Conservation (phyloP, 2,329 filamentous ascomycete genomes). For the Aspergillus niger region DNA sequence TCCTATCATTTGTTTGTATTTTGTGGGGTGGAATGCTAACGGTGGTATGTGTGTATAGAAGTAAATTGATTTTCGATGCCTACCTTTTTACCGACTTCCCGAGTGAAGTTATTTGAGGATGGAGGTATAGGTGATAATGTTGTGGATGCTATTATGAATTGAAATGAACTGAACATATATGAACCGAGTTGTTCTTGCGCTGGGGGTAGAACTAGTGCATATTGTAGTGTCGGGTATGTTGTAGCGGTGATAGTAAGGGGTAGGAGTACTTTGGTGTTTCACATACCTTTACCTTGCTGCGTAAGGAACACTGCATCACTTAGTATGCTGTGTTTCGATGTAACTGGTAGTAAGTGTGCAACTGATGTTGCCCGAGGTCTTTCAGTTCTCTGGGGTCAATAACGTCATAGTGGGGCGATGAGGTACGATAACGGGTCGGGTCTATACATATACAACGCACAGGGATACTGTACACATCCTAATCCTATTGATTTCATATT, state of each 20-base stretch:
- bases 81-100: too few relatives aligned
- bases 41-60: background rate
- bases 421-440: slow-evolving; percentile 2
- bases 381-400: background rate
- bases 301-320: too few relatives aligned
- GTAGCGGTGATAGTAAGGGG: too few relatives aligned
- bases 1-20: background rate
- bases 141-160: slow-evolving; percentile 5
- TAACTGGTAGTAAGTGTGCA: background rate
- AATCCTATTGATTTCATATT: background rate
- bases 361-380: background rate
- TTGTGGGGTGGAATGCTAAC: slow-evolving; percentile 9
- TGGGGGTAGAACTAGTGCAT: background rate
- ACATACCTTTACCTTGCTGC: too few relatives aligned
- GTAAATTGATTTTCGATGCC: background rate
- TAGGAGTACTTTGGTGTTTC: too few relatives aligned
- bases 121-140: background rate
- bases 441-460: background rate
- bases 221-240: background rate
- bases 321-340: background rate
- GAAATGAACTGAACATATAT: background rate
- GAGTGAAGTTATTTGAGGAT: background rate
- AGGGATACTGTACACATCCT: background rate
- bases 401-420: background rate
- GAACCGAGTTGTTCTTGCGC: too few relatives aligned